A percentile compares a stretch with the other conserved stretches of the same genome.
Evolutionary conservation across 2,329 filamentous ascomycete genomes (phyloP).

Genomic region (Aureobasidium mangrovei): DNA sequence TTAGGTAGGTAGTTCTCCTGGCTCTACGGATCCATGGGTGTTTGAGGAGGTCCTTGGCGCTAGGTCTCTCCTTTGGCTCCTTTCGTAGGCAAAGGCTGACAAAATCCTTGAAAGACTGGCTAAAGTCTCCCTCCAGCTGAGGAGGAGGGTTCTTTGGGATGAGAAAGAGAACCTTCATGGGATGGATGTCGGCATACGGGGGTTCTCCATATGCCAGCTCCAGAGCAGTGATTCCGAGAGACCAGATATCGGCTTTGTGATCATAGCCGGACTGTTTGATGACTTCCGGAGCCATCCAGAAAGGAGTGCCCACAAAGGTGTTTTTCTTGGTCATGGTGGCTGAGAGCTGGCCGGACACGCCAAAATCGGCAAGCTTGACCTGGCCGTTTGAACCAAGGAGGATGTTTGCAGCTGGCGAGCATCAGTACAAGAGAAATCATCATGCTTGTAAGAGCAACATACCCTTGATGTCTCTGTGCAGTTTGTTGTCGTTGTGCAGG

Average conservation of each 20-base stretch:
- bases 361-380: conserved; percentile 95
- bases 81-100: conserved; percentile 65
- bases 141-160: conserved; percentile 93
- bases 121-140: conserved; percentile 41
- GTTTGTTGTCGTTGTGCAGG: conserved; percentile 87
- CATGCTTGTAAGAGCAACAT: conserved; percentile 20
- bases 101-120: conserved; percentile 42
- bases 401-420: conserved; percentile 70
- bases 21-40: conserved; percentile 86
- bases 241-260: conserved; percentile 97
- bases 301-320: conserved; percentile 94
- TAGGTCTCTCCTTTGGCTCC: conserved; percentile 80
- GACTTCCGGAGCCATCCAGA: conserved; percentile 99
- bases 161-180: conserved; percentile 95
- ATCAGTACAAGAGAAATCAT: neutral
- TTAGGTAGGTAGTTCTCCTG: conserved; percentile 93
- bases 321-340: conserved; percentile 99
- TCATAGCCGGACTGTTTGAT: conserved; percentile 98
- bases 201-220: conserved; percentile 88
- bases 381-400: conserved; percentile 83
- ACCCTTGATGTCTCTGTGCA: conserved; percentile 96
- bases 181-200: conserved; percentile 91
- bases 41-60: conserved; percentile 75
- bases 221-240: conserved; percentile 84
- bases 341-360: conserved; percentile 89